Evolutionary conservation across 2,329 filamentous ascomycete genomes (phyloP).

Genomic region (Domatiomyces globalis): DNA sequence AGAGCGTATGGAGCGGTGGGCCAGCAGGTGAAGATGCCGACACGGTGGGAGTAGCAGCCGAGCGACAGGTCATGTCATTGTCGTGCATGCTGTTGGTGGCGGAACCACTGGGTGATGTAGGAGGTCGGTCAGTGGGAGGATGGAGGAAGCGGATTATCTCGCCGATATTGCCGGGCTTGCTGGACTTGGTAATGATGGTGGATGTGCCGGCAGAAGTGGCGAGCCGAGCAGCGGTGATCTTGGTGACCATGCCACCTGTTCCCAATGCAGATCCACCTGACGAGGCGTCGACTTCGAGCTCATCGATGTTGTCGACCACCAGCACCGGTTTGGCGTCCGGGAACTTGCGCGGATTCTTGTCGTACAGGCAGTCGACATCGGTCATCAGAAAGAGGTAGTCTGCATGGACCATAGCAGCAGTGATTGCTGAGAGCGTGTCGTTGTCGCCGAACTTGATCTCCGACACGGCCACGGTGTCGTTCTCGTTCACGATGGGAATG

Average conservation of each 20-base stretch:
- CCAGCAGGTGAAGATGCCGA: slow-evolving; percentile 19
- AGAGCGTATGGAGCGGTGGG: slow-evolving; percentile 75
- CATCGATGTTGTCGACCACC: slow-evolving; percentile 76
- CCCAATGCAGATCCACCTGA: slow-evolving; percentile 77
- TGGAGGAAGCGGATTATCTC: slow-evolving; percentile 76
- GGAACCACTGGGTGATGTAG: slow-evolving; percentile 15
- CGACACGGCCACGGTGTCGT: slow-evolving; percentile 88
- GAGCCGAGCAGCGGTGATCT: slow-evolving; percentile 82
- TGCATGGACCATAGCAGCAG: slow-evolving; percentile 90
- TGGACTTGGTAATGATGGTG: slow-evolving; percentile 85
- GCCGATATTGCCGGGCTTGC: slow-evolving; percentile 81
- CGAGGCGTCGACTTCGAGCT: slow-evolving; percentile 76
- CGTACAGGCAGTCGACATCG: slow-evolving; percentile 93
- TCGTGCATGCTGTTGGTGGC: slow-evolving; percentile 26
- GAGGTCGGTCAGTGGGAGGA: slow-evolving; percentile 27
- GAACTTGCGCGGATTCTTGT: slow-evolving; percentile 79
- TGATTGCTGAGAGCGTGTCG: slow-evolving; percentile 91
- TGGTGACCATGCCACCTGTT: slow-evolving; percentile 94
- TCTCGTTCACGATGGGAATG: slow-evolving; percentile 97
- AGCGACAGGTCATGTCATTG: slow-evolving; percentile 4
- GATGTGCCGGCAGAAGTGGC: slow-evolving; percentile 91
- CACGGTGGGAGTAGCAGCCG: slow-evolving; percentile 11
- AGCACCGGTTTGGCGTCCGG: slow-evolving; percentile 81
- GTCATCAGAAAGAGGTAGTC: slow-evolving; percentile 98
- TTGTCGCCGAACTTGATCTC: slow-evolving; percentile 99